Percentiles rank a stretch among this genome's conserved stretches.
These are phyloP conservation scores for Chaetomium globosum DNA, from an alignment of 2,329 filamentous ascomycete species.

Conservation along the genomic window DNA sequence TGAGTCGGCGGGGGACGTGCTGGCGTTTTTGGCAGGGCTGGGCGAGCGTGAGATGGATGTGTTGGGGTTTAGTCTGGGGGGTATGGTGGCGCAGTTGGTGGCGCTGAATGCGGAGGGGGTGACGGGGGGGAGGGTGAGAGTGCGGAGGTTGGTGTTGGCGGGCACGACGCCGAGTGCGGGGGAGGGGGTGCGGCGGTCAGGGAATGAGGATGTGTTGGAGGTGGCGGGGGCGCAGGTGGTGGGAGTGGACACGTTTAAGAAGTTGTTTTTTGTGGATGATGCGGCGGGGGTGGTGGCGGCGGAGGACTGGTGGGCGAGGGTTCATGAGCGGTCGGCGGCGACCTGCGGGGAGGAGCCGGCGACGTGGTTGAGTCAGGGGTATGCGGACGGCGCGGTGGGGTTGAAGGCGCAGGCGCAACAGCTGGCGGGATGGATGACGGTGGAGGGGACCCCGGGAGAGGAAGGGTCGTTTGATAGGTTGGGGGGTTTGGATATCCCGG, in stretches of 20 bases:
- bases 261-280: conserved; percentile 42
- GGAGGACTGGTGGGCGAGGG: conserved; percentile 41
- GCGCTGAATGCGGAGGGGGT: conserved; percentile 43
- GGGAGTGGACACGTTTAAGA: conserved; percentile 42
- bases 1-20: conserved; percentile 33
- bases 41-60: conserved; percentile 47
- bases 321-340: conserved; percentile 36
- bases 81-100: conserved; percentile 50
- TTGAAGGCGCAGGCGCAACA: conserved; percentile 41
- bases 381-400: conserved; percentile 37
- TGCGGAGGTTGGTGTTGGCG: conserved; percentile 49
- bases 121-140: conserved; percentile 32
- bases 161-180: conserved; percentile 49
- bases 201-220: conserved; percentile 18
- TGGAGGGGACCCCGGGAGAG: conserved; percentile 41
- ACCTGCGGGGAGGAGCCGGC: conserved; percentile 28
- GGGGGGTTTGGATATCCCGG: conserved; percentile 42
- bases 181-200: conserved; percentile 40
- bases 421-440: conserved; percentile 40
- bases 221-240: conserved; percentile 40
- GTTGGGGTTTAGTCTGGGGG: conserved; percentile 56
- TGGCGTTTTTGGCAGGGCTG: conserved; percentile 39
- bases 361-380: conserved; percentile 33
- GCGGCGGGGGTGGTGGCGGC: conserved; percentile 22
- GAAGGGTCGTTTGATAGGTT: conserved; percentile 44